Percentiles rank a stretch among this genome's conserved stretches.
These are phyloP conservation scores for Beauveria bassiana DNA, from an alignment of 2,329 filamentous ascomycete species.

Conservation along the genomic window DNA sequence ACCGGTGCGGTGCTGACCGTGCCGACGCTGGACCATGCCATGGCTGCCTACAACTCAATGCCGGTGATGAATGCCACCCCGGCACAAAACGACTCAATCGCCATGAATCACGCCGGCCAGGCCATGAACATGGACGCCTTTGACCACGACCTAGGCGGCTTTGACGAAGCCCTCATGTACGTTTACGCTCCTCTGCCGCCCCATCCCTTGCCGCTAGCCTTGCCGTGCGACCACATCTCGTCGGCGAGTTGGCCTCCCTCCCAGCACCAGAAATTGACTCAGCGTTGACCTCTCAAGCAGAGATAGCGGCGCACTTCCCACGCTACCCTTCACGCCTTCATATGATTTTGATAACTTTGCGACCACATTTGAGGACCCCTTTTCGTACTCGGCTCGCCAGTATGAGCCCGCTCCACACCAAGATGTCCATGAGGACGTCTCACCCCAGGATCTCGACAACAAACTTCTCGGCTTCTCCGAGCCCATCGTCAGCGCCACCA, in stretches of 20 bases:
- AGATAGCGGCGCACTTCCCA: slow-evolving; percentile 26
- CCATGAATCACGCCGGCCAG: slow-evolving; percentile 34
- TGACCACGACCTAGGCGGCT: slow-evolving; percentile 45
- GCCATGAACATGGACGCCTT: slow-evolving; percentile 42
- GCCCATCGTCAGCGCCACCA: slow-evolving; percentile 49
- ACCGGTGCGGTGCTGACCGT: slow-evolving; percentile 23
- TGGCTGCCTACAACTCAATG: slow-evolving; percentile 53
- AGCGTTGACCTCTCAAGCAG: slow-evolving; percentile 16
- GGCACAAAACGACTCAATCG: slow-evolving; percentile 38
- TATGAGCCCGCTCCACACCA: slow-evolving; percentile 37
- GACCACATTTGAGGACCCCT: slow-evolving; percentile 58
- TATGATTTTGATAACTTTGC: slow-evolving; percentile 56
- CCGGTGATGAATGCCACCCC: slow-evolving; percentile 39
- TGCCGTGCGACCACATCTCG: neutral
- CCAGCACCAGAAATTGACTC: neutral
- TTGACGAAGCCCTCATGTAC: slow-evolving; percentile 47
- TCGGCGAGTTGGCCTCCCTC: neutral
- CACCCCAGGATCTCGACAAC: slow-evolving; percentile 53
- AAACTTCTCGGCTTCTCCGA: slow-evolving; percentile 70
- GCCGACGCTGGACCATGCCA: slow-evolving; percentile 37
- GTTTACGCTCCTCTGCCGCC: slow-evolving; percentile 18
- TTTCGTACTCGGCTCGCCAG: slow-evolving; percentile 46
- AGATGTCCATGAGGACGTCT: slow-evolving; percentile 39
- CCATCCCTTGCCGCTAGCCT: slow-evolving; percentile 1
- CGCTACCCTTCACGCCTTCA: slow-evolving; percentile 46